A percentile compares a stretch with the other conserved stretches of the same genome.
Evolutionary conservation across 2,329 filamentous ascomycete genomes (phyloP).

Genomic region (Epichloe gansuensis): DNA sequence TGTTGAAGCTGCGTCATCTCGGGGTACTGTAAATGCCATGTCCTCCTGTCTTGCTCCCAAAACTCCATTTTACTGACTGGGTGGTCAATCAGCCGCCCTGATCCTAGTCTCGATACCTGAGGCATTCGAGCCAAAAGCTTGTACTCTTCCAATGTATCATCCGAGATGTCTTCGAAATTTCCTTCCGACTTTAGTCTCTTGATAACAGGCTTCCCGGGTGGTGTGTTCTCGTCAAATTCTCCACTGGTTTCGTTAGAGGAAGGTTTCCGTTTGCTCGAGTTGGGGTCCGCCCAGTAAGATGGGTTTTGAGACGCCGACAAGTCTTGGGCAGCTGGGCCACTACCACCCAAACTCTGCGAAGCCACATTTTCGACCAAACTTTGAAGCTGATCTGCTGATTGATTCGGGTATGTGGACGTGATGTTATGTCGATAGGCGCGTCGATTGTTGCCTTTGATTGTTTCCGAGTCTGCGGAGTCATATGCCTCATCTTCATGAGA

Average conservation of each 20-base stretch:
- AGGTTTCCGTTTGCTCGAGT: slow-evolving; percentile 45
- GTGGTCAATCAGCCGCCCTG: slow-evolving; percentile 45
- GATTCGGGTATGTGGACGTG: slow-evolving; percentile 29
- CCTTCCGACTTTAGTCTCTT: slow-evolving; percentile 44
- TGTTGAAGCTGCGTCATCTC: slow-evolving; percentile 51
- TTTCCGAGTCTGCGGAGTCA: slow-evolving; percentile 30
- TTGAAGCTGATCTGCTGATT: slow-evolving; percentile 37
- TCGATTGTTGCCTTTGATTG: slow-evolving; percentile 15
- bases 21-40: slow-evolving; percentile 51
- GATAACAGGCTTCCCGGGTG: slow-evolving; percentile 33
- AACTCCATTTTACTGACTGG: slow-evolving; percentile 44
- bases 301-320: slow-evolving; percentile 13
- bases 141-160: slow-evolving; percentile 30
- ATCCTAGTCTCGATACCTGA: slow-evolving; percentile 34
- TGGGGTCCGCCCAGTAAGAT: slow-evolving; percentile 24
- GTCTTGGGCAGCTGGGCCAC: slow-evolving; percentile 19
- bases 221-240: slow-evolving; percentile 31
- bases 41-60: slow-evolving; percentile 43
- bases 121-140: slow-evolving; percentile 37
- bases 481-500: slow-evolving; percentile 30
- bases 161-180: slow-evolving; percentile 23
- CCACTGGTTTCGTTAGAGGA: slow-evolving; percentile 36
- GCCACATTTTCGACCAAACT: slow-evolving; percentile 39
- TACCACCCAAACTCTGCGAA: slow-evolving; percentile 43
- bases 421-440: slow-evolving; percentile 13